phyloP scores from a whole-genome alignment of 805 yeast species.

The Saccharomycopsis olivae region DNA sequence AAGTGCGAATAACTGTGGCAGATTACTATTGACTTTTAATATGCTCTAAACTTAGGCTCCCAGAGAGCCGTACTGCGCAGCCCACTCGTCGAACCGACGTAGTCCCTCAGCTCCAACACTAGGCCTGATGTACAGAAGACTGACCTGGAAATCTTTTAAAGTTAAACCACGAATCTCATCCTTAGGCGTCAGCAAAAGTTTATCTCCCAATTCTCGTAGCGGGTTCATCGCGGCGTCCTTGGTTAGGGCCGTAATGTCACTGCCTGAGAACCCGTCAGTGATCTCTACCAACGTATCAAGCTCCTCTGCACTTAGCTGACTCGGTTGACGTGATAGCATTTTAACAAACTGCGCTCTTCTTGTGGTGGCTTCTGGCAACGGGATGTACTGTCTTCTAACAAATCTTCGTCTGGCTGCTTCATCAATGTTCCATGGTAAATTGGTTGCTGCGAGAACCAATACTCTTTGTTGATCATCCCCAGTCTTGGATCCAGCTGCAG shows the following conservation, averaged over 20 bases:
- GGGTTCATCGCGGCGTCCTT: constrained; percentile 99
- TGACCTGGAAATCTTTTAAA: constrained; percentile 62
- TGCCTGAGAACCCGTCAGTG: constrained; percentile 85
- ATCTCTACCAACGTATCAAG: constrained; percentile 46
- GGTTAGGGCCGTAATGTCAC: constrained; percentile 89
- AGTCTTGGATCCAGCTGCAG: constrained; percentile 54
- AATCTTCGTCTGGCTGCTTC: constrained; percentile 95
- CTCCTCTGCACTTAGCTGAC: constrained; percentile 54
- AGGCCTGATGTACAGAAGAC: constrained; percentile 74
- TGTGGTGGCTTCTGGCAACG: constrained; percentile 83
- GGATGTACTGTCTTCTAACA: constrained; percentile 87
- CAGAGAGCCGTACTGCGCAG: constrained; percentile 73
- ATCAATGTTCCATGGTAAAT: constrained; percentile 94
- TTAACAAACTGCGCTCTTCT: constrained; percentile 62
- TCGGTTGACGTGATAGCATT: constrained; percentile 56
- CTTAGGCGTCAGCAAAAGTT: constrained; percentile 55
- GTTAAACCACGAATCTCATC: constrained; percentile 72
- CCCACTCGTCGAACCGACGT: constrained; percentile 80
- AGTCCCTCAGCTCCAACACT: constrained; percentile 82
- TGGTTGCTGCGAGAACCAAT: constrained; percentile 87
- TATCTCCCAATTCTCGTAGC: constrained; percentile 79
- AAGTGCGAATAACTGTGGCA: no score
- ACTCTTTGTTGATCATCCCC: constrained; percentile 45
- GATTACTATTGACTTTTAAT: no score
- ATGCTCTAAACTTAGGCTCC: no score